Base-by-base conservation (phyloP, 148 eudicot genomes). In the Arctostaphylos glauca region DNA sequence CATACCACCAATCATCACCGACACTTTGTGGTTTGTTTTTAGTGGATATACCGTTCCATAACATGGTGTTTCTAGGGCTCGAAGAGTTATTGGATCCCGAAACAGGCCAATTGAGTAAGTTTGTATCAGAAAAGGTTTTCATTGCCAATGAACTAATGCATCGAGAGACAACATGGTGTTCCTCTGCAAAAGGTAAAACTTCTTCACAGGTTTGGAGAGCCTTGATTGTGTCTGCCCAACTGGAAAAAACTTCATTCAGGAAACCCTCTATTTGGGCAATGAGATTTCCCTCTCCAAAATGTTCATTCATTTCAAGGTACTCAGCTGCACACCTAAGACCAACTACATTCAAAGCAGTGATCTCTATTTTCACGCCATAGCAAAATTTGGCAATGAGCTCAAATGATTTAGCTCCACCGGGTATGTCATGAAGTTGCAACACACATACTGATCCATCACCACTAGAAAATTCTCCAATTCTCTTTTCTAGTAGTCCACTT, bases 1-100 rank as follows among this genome's bases (percentile, higher is more conserved):
- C 93, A 81, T 88, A 89, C 96, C 96, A 93, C 96, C 96, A 93
- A 84, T 89, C 92, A 72, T 88, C 93, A 18, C 84, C 83, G 2
- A 82, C 64, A 4, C 74, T 67, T 54, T 86, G 82, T 0, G 86
- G 48, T 50, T 86, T 93, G 5, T 72, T 55, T 1, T 81, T 54
- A 15, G 86, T 74, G 4, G 89, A 82, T 47, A 90, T 90, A 50
- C 96, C 93, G 62, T 91, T 93, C 96, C 93, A 93, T 5, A 88
- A 25, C 0, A 70, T 54, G 4, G 84, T 53, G n/a, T 59, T 88
- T 80, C 81, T 78, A 23, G 80, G 85, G 75, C 85, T 84, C 19
- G 58, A 62, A 16, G 53, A 78, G 19, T 73, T 81, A 82, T 78
- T 82, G 23, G 55, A 71, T 14, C 78, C 71, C 3, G 87, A 85